Conservation (phyloP, 495 filamentous ascomycete genomes). For the Neohortaea acidophila region DNA sequence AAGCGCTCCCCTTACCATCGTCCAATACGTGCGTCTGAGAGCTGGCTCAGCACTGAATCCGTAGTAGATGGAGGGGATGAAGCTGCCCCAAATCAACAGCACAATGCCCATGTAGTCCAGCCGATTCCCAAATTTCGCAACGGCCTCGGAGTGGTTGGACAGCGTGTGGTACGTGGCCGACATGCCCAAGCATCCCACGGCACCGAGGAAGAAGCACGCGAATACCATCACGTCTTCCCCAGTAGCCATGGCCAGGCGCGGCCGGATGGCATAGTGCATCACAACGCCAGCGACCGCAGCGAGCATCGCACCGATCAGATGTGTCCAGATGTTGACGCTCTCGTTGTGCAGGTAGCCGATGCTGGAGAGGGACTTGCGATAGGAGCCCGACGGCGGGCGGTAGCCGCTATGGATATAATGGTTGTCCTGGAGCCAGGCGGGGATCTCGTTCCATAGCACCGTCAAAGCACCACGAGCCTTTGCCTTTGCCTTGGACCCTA, state of each 20-base stretch:
- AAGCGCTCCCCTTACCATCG: slow-evolving; percentile 49
- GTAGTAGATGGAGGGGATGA: slow-evolving; percentile 74
- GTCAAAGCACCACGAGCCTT: slow-evolving; percentile 19
- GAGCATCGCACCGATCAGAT: slow-evolving; percentile 50
- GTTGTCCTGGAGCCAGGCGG: slow-evolving; percentile 61
- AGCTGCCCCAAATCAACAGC: slow-evolving; percentile 72
- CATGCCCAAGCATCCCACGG: slow-evolving; percentile 66
- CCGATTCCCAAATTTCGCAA: slow-evolving; percentile 48
- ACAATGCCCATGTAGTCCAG: slow-evolving; percentile 90
- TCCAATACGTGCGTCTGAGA: slow-evolving; percentile 54
- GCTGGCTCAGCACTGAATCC: slow-evolving; percentile 55
- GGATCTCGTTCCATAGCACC: slow-evolving; percentile 49
- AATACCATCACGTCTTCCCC: slow-evolving; percentile 54
- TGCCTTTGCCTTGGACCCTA: neutral
- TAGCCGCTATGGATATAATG: slow-evolving; percentile 60
- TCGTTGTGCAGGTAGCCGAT: slow-evolving; percentile 79
- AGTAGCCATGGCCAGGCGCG: slow-evolving; percentile 52
- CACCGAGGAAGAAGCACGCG: slow-evolving; percentile 63
- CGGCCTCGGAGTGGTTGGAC: slow-evolving; percentile 46
- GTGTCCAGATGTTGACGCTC: slow-evolving; percentile 85
- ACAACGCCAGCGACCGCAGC: slow-evolving; percentile 30
- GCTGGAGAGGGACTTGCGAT: slow-evolving; percentile 45
- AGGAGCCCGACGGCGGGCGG: slow-evolving; percentile 52
- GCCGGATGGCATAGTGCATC: slow-evolving; percentile 38
- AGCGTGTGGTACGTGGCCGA: slow-evolving; percentile 66